Base-by-base conservation (phyloP, 2,329 filamentous ascomycete genomes). In the Venturia aucupariae region DNA sequence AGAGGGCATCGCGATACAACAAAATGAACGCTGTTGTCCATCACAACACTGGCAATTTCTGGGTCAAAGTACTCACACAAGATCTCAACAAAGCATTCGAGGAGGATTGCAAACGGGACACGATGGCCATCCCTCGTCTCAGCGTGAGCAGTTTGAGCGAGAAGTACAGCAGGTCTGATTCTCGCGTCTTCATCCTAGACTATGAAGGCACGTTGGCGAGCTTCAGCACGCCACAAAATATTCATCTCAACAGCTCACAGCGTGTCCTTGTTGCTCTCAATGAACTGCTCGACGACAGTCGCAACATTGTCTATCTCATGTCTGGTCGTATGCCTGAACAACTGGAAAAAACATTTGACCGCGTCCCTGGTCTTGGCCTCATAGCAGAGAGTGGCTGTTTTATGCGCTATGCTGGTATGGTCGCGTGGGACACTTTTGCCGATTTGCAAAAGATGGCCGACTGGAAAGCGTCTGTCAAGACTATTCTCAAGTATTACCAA, bases 301-400 rank as follows among this genome's bases (percentile, higher is more conserved):
- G 84, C 67, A 97, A 97, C 71, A 86, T 86, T 1, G 89, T 97
- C 32, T 97, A 96, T 70, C 87, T 97, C 68, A 97, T 96, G 91
- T 96, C 91, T 64, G 88, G 90, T 10, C 87, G 91, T 41, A 89
- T 87, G 69, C 90, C 92, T 0, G 90, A 95, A 70, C 92, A 97
- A 71, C 86, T 97, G 41, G 91, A 96, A 69, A 85, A 88, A 4
- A 81, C 95, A 1, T 97, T 97, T 81, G 87, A 87, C 62, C 85
- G 89, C 30, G 88, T 97, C 1, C 89, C 90, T 5, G 88, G 89
- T 66, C 79, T 97, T 3, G 94, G 94, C 2, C 81, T 97, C 4
- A 95, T 97, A 68, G 93, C 93, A 0, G 93, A 97, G 77, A 97
- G 96, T 68, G 93, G 93, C 1, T 96, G 90, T 73, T 97, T 95